A percentile compares a stretch with the other conserved stretches of the same genome.
phyloP scores from a whole-genome alignment of 306 rosid species.

The Carpinus viminea region DNA sequence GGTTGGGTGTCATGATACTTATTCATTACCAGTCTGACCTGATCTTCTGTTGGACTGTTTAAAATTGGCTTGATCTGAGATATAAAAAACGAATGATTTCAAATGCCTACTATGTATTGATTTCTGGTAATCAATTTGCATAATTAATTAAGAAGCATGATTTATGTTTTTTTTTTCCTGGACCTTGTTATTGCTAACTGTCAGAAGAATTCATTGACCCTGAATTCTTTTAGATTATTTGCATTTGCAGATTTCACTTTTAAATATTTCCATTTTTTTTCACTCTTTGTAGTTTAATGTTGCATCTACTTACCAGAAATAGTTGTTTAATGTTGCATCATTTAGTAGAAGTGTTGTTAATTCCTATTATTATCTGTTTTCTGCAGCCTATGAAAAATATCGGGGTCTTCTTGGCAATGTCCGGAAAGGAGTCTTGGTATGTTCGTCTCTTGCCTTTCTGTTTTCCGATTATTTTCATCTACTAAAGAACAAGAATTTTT shows the following conservation, averaged over 20 bases:
- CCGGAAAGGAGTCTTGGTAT: conserved; percentile 97
- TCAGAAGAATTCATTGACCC: neutral
- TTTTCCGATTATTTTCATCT: conserved; percentile 18
- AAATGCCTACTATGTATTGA: neutral
- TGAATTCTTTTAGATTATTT: neutral
- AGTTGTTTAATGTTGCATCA: neutral
- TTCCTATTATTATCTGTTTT: conserved; percentile 20
- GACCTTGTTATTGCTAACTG: neutral
- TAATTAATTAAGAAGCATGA: neutral
- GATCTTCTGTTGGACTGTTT: neutral
- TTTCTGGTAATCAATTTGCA: neutral
- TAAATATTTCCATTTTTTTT: neutral
- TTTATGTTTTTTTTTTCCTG: neutral
- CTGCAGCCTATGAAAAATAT: conserved; percentile 76
- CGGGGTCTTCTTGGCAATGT: conserved; percentile 96
- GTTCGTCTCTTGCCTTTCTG: conserved; percentile 30
- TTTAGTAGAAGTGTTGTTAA: neutral
- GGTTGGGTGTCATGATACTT: neutral
- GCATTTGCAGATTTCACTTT: neutral
- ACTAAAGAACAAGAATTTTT: neutral
- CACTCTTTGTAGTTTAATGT: neutral
- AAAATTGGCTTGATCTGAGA: neutral
- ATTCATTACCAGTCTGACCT: neutral
- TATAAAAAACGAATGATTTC: neutral
- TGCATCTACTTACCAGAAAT: neutral